Evolutionary conservation across 495 filamentous ascomycete genomes (phyloP).

Genomic region (Talaromyces borbonicus): DNA sequence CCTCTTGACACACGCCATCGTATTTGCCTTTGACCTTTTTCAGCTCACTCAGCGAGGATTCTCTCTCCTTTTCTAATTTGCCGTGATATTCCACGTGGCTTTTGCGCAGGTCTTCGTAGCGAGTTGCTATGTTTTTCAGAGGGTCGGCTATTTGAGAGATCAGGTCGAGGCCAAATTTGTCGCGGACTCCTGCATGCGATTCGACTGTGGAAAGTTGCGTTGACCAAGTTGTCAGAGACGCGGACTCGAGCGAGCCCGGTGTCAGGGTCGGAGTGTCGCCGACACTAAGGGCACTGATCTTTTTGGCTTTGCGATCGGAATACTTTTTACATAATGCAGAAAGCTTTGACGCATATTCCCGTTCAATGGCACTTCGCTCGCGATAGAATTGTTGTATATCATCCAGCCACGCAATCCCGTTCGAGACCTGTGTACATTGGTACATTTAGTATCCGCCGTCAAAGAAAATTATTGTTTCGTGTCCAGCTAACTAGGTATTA

Average conservation of each 20-base stretch:
- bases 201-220: slow-evolving; percentile 87
- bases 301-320: slow-evolving; percentile 90
- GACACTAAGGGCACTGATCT: slow-evolving; percentile 79
- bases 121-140: slow-evolving; percentile 54
- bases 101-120: slow-evolving; percentile 90
- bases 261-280: slow-evolving; percentile 90
- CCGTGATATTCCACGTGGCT: slow-evolving; percentile 78
- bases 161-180: slow-evolving; percentile 68
- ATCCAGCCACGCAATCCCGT: slow-evolving; percentile 88
- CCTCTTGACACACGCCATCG: slow-evolving; percentile 85
- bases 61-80: slow-evolving; percentile 83
- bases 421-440: slow-evolving; percentile 46
- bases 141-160: slow-evolving; percentile 74
- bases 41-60: slow-evolving; percentile 70
- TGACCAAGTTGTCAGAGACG: slow-evolving; percentile 93
- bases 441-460: slow-evolving; percentile 18
- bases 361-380: slow-evolving; percentile 86
- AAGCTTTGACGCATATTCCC: slow-evolving; percentile 87
- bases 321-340: slow-evolving; percentile 85
- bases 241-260: slow-evolving; percentile 89
- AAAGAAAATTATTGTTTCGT: too few species aligned
- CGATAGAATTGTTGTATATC: slow-evolving; percentile 97
- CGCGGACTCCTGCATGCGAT: slow-evolving; percentile 78
- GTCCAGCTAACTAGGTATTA: too few species aligned
- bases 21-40: slow-evolving; percentile 90